Percentiles rank a stretch among this genome's conserved stretches.
Evolutionary conservation across 441 rosid species (phyloP).

Genomic region (Isatis lusitanica): DNA sequence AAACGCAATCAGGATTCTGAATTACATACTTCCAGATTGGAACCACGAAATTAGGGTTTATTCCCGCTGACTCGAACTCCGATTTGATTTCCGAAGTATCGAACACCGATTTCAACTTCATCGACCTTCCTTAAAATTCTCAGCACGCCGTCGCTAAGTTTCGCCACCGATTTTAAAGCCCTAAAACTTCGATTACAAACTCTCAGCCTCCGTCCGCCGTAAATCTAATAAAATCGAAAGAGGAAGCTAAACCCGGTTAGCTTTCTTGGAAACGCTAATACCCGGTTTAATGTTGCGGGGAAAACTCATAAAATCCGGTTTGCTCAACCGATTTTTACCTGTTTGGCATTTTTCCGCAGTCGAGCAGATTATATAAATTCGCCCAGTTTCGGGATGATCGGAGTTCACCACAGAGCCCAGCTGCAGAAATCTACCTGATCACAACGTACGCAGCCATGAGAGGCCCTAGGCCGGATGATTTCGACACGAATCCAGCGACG

Average conservation of each 20-base stretch:
- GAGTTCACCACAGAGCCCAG: not conserved
- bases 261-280: not conserved
- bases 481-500: conserved; percentile 41
- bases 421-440: not conserved
- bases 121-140: not conserved
- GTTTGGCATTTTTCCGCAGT: not conserved
- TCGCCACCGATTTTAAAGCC: conserved; percentile 22
- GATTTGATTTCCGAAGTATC: conserved; percentile 57
- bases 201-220: conserved; percentile 10
- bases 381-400: not conserved
- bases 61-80: conserved; percentile 60
- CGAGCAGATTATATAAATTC: not conserved
- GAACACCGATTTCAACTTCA: conserved; percentile 59
- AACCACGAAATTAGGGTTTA: conserved; percentile 58
- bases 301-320: not conserved
- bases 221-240: not conserved
- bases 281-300: not conserved
- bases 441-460: conserved; percentile 39
- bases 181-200: conserved; percentile 7
- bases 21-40: conserved; percentile 80
- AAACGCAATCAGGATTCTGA: conserved; percentile 75
- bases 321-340: not conserved
- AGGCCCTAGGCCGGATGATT: conserved; percentile 41
- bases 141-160: not conserved
- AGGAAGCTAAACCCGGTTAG: not conserved